phyloP scores from a whole-genome alignment of 257 asterid genomes.

The Fraxinus quadrangulata region DNA sequence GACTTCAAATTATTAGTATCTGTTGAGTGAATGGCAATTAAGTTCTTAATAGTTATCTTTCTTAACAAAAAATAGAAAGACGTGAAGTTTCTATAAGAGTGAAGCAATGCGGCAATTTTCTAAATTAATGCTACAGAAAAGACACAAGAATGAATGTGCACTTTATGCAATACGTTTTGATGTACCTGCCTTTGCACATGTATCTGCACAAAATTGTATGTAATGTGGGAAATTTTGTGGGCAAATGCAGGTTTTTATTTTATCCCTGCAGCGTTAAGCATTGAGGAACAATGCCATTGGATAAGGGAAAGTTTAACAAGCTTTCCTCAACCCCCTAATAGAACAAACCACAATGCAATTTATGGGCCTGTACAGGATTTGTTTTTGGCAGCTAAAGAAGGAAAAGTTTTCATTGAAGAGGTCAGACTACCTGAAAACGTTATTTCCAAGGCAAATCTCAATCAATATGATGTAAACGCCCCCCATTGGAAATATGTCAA shows the following conservation, averaged over 20 bases:
- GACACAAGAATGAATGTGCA: neutral
- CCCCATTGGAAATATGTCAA: conserved; percentile 58
- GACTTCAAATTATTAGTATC: too few species aligned
- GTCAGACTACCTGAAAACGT: conserved; percentile 31
- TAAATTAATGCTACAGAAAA: neutral
- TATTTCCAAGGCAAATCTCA: conserved; percentile 29
- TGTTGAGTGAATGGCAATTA: too few species aligned
- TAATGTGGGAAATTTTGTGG: conserved; percentile 5
- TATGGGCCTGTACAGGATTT: conserved; percentile 78
- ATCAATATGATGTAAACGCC: conserved; percentile 24
- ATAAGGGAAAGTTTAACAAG: conserved; percentile 74
- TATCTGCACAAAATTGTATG: neutral
- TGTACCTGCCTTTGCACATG: too few species aligned
- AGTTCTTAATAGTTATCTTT: too few species aligned
- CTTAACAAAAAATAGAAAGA: neutral
- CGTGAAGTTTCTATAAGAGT: neutral
- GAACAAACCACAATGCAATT: conserved; percentile 37
- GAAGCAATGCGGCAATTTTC: neutral
- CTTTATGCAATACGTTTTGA: neutral
- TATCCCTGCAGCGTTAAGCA: conserved; percentile 80
- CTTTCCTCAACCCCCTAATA: conserved; percentile 87
- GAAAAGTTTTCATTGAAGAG: conserved; percentile 51
- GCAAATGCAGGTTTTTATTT: conserved; percentile 73
- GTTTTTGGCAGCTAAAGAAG: conserved; percentile 66
- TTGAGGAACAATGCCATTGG: conserved; percentile 82